Conservation (phyloP, 2,329 filamentous ascomycete genomes). For the Cylindrodendrum hubeiense region DNA sequence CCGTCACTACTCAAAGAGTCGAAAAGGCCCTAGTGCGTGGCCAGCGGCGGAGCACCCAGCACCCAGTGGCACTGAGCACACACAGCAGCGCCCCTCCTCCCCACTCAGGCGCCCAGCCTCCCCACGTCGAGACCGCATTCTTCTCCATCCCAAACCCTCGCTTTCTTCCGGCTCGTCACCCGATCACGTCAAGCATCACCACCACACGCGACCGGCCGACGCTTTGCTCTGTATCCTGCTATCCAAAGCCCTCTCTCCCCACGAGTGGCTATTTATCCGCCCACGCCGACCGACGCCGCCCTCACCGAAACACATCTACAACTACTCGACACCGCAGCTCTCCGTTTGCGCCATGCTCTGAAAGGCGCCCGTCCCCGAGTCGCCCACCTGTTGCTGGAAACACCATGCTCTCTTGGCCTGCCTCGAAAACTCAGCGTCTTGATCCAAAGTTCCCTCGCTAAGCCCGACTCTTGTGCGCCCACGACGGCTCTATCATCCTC, state of each 20-base stretch:
- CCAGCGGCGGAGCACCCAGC: conserved; percentile 12
- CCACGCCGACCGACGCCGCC: not conserved
- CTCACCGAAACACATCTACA: not conserved
- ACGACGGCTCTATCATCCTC: not conserved
- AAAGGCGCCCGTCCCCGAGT: conserved; percentile 21
- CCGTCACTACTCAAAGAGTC: conserved; percentile 17
- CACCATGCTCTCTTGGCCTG: conserved; percentile 34
- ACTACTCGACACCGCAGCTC: not conserved
- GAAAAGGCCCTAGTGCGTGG: conserved; percentile 1
- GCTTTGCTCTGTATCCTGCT: not conserved
- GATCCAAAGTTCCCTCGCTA: conserved; percentile 22
- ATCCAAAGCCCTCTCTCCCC: not conserved
- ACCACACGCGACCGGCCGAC: not conserved
- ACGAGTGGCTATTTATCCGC: not conserved
- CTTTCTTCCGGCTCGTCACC: conserved; percentile 1
- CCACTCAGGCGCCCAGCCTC: conserved; percentile 28
- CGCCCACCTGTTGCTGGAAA: conserved; percentile 10
- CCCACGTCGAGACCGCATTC: conserved; percentile 26
- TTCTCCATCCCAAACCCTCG: conserved; percentile 14
- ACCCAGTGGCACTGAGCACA: not conserved
- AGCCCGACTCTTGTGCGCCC: conserved; percentile 26
- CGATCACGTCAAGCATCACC: not conserved
- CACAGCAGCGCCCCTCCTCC: conserved; percentile 30
- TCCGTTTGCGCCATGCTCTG: conserved; percentile 26
- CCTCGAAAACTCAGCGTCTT: conserved; percentile 22